These are phyloP conservation scores for Quercus aquifolioides DNA, from an alignment of 306 rosid species.

Conservation along the genomic window DNA sequence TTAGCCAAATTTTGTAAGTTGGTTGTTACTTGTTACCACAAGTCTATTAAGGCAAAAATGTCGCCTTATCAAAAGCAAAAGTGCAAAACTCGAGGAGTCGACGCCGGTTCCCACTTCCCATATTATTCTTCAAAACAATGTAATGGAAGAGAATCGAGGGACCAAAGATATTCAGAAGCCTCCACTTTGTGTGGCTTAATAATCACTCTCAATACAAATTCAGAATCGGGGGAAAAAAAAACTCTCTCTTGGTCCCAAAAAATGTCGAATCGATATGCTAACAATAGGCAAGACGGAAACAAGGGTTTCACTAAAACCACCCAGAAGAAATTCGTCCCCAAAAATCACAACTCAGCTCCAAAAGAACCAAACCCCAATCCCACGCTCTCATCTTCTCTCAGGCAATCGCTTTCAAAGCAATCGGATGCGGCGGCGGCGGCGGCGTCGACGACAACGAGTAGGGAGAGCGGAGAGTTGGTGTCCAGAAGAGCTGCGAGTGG, in stretches of 20 bases:
- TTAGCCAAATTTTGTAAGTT: too few species aligned
- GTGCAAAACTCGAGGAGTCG: too few species aligned
- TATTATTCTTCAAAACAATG: too few species aligned
- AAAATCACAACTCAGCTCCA: constrained; percentile 35
- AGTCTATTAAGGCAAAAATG: too few species aligned
- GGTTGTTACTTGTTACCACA: too few species aligned
- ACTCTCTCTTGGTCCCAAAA: background rate
- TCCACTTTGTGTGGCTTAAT: too few species aligned
- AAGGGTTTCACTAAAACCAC: constrained; percentile 49
- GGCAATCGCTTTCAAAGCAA: constrained; percentile 42
- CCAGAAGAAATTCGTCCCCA: constrained; percentile 63
- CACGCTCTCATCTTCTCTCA: constrained; percentile 65
- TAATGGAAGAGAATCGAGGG: too few species aligned
- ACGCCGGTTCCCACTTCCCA: too few species aligned
- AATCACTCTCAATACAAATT: too few species aligned
- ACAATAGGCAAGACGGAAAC: constrained; percentile 39
- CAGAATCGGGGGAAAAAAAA: too few species aligned
- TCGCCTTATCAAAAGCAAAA: too few species aligned
- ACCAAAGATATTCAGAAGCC: too few species aligned
- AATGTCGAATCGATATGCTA: constrained; percentile 58
- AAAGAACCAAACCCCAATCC: constrained; percentile 33
- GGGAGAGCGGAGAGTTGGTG: constrained; percentile 42
- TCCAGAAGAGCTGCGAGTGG: constrained; percentile 36
- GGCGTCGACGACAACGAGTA: constrained; percentile 34
- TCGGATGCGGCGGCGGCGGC: constrained; percentile 21